phyloP scores from a whole-genome alignment of 768 basidiomycete species.

The Phylloporus rhodoxanthus region DNA sequence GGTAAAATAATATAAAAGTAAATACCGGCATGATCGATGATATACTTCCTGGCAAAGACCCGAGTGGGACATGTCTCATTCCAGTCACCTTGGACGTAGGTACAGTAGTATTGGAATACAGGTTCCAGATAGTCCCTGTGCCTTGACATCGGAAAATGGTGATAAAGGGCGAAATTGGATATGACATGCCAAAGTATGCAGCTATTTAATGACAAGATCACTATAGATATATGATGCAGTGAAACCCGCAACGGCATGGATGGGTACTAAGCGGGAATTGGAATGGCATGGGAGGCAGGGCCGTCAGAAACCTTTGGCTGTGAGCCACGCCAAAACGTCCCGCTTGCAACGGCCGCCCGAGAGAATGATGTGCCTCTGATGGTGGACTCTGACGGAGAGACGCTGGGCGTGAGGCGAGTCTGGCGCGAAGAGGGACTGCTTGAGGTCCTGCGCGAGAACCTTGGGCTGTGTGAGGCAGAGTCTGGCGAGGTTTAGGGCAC shows the following conservation, averaged over 20 bases:
- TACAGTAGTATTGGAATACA: neutral
- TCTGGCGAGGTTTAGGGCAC: constrained; percentile 16
- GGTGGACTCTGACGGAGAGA: constrained; percentile 43
- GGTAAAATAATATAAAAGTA: neutral
- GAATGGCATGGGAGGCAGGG: neutral
- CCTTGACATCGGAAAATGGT: neutral
- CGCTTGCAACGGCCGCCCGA: constrained; percentile 60
- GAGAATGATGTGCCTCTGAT: constrained; percentile 51
- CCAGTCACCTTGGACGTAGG: neutral
- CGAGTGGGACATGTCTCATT: neutral
- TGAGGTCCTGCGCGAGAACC: constrained; percentile 57
- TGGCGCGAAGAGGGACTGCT: constrained; percentile 43
- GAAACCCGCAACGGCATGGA: constrained; percentile 6
- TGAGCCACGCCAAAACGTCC: constrained; percentile 58
- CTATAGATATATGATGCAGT: constrained; percentile 2
- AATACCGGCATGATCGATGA: no score
- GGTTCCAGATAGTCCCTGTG: no score
- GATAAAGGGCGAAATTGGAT: neutral
- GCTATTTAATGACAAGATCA: constrained; percentile 12
- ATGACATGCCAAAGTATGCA: neutral
- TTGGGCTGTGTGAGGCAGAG: constrained; percentile 22
- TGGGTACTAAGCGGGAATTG: constrained; percentile 8
- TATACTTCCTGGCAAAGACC: no score
- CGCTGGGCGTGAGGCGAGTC: constrained; percentile 42
- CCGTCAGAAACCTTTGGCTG: constrained; percentile 54